Percentiles rank a stretch among this genome's conserved stretches.
These are phyloP conservation scores for Aegilops umbellulata DNA, from an alignment of 176 grass and related monocot genomes.

Conservation along the genomic window DNA sequence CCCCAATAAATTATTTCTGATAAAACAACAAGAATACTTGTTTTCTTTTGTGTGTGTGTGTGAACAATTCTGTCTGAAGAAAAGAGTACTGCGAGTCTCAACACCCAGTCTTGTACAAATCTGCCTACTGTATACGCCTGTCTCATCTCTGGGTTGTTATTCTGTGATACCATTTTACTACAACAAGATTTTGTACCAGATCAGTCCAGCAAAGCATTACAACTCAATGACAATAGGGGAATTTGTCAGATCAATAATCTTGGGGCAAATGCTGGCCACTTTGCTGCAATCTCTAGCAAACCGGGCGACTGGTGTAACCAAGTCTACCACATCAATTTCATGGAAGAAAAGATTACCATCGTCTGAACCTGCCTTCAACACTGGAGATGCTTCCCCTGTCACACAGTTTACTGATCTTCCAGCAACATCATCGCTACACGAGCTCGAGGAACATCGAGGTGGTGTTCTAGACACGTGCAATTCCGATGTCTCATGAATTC, in stretches of 20 bases:
- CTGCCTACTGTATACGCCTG: background rate
- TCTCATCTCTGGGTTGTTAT: background rate
- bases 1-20: background rate
- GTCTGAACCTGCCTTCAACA: background rate
- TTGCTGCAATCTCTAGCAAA: conserved; percentile 17
- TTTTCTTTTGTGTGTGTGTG: background rate
- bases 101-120: background rate
- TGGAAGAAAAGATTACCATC: background rate
- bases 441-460: conserved; percentile 12
- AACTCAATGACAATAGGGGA: conserved; percentile 70
- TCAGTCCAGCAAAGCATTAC: conserved; percentile 22
- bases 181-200: background rate
- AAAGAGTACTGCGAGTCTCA: background rate
- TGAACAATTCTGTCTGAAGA: background rate
- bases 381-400: background rate
- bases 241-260: conserved; percentile 70
- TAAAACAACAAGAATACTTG: background rate
- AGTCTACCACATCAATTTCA: conserved; percentile 50
- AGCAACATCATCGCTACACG: background rate
- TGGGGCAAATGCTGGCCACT: background rate
- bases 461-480: background rate
- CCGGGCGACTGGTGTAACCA: conserved; percentile 48
- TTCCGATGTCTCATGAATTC: background rate
- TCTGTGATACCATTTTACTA: background rate
- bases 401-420: background rate